Evolutionary conservation across 306 rosid genomes (phyloP), one percentile per base, ranked within the genome.

Genomic region (Glycine tomentella): DNA sequence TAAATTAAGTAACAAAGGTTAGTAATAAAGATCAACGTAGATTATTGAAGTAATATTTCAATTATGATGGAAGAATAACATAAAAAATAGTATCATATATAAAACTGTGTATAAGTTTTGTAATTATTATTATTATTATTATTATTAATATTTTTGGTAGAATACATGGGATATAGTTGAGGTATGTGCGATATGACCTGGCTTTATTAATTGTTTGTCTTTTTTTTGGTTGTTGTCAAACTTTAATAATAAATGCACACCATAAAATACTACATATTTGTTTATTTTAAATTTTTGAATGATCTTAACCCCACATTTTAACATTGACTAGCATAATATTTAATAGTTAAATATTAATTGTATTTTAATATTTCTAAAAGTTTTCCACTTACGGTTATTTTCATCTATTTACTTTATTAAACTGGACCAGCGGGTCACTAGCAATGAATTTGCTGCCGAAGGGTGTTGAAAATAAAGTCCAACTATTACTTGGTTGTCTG

Each of bases 391-490:
- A n/a, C 20, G 51, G 3, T 34, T 15, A 12, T 13, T 50, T 36
- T 67, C 7, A 36, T 6, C 1, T 36, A 38, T 59, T 61, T 40
- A 9, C 56, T 58, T 16, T 8, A 16, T 74, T 25, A 20, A 48
- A 70, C 5, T 45, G 13, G 58, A 44, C 40, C 62, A 12, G 20
- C 3, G 61, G 48, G 38, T 38, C 53, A 51, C 56, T 9, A 31
- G 48, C 59, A 44, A 52, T 77, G 68, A 77, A 52, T 52, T 82
- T 70, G 40, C 58, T 50, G 48, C 68, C 15, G 78, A 45, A 55
- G 56, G 77, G 38, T 68, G 75, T 58, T 33, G n/a, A n/a, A n/a
- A 77, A 61, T 70, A 69, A 33, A 62, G 53, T 53, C 53, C 86
- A 83, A 63, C 82, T 14, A 62, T 79, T 70, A 0, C 8, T 73